Evolutionary conservation across 129 eudicot species (phyloP).

Genomic region (Chrysanthemum seticuspe): DNA sequence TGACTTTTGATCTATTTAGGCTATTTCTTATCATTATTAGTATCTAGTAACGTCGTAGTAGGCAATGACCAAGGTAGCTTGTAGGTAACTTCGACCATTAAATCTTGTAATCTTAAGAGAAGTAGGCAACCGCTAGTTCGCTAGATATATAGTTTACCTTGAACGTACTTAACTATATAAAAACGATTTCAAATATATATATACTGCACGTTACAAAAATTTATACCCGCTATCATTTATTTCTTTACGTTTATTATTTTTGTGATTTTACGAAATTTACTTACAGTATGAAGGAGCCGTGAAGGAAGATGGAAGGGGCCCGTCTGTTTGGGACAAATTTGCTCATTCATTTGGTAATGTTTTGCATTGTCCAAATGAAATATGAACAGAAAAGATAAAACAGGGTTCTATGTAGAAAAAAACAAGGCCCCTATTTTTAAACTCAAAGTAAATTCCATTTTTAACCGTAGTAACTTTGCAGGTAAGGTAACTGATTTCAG

Average conservation of each 20-base stretch:
- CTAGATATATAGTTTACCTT: no score
- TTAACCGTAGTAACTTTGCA: constrained; percentile 22
- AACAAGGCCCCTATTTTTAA: neutral
- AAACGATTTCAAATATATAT: no score
- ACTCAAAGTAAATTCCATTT: neutral
- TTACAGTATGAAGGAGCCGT: constrained; percentile 97
- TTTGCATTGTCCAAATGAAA: neutral
- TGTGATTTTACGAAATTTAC: neutral
- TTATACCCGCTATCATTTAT: neutral
- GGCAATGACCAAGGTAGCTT: no score
- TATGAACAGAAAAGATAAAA: neutral
- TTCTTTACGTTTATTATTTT: neutral
- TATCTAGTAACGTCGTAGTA: no score
- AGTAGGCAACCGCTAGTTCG: no score
- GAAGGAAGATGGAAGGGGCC: constrained; percentile 94
- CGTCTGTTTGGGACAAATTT: constrained; percentile 82
- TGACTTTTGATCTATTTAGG: no score
- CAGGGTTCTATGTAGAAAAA: neutral
- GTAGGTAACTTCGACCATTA: no score
- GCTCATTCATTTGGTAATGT: constrained; percentile 76
- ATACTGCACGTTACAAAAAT: no score
- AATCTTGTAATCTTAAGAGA: no score
- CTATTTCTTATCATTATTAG: no score
- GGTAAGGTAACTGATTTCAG: constrained; percentile 76
- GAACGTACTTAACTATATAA: no score